These are phyloP conservation scores for Cyberlindnera americana DNA, from an alignment of 805 yeast species.

Conservation along the genomic window DNA sequence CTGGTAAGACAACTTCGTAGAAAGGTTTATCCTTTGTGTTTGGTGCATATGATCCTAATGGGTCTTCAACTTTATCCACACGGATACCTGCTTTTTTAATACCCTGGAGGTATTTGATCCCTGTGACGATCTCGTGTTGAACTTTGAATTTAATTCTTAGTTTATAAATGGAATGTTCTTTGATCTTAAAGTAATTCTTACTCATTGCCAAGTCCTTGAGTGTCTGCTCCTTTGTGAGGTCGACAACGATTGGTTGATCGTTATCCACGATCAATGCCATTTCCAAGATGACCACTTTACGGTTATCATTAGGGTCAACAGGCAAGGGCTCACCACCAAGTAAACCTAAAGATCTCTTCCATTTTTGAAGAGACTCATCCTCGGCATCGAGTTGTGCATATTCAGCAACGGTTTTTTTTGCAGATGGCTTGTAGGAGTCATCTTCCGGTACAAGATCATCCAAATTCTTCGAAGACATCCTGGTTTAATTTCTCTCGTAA, in stretches of 20 bases:
- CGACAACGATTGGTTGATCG: slow-evolving; percentile 63
- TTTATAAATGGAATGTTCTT: slow-evolving; percentile 73
- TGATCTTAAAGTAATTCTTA: slow-evolving; percentile 66
- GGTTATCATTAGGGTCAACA: slow-evolving; percentile 58
- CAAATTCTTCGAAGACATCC: slow-evolving; percentile 13
- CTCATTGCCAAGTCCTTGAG: slow-evolving; percentile 45
- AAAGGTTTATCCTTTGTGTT: slow-evolving; percentile 75
- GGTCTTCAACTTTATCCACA: slow-evolving; percentile 82
- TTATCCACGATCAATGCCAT: slow-evolving; percentile 70
- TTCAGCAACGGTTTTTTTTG: slow-evolving; percentile 77
- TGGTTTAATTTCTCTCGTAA: not conserved
- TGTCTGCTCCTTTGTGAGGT: slow-evolving; percentile 60
- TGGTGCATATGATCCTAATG: slow-evolving; percentile 89
- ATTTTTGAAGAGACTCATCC: slow-evolving; percentile 84
- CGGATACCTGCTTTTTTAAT: slow-evolving; percentile 86
- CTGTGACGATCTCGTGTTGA: slow-evolving; percentile 89
- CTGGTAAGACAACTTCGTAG: slow-evolving; percentile 58
- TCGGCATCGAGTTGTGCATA: slow-evolving; percentile 81
- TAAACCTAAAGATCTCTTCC: slow-evolving; percentile 88
- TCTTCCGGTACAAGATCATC: slow-evolving; percentile 64
- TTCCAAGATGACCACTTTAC: slow-evolving; percentile 76
- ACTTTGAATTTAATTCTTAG: slow-evolving; percentile 74
- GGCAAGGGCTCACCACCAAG: slow-evolving; percentile 57
- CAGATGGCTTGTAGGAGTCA: slow-evolving; percentile 50
- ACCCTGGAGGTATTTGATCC: slow-evolving; percentile 78